A percentile compares a stretch with the other conserved stretches of the same genome.
Conservation (phyloP, 2,329 filamentous ascomycete species). For the Mycocentrospora acerina region DNA sequence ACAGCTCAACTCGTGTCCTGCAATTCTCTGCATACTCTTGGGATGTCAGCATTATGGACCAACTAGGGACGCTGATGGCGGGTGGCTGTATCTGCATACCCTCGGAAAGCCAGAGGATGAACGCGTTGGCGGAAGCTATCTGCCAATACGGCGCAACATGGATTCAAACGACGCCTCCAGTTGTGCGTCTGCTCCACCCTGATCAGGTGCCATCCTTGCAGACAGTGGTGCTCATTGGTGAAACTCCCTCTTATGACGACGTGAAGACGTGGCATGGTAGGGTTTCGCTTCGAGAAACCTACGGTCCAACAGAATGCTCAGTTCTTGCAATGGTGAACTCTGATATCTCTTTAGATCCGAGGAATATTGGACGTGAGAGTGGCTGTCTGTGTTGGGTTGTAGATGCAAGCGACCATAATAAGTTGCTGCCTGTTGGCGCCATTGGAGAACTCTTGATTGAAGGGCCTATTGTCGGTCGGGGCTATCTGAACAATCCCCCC, state of each 20-base stretch:
- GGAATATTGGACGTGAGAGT: conserved; percentile 1
- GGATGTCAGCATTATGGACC: conserved; percentile 57
- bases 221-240: too few relatives aligned
- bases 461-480: conserved; percentile 29
- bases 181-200: too few relatives aligned
- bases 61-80: conserved; percentile 56
- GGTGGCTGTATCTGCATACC: conserved; percentile 64
- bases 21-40: conserved; percentile 61
- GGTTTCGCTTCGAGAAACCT: too few relatives aligned
- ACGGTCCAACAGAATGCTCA: conserved; percentile 15
- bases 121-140: conserved; percentile 55
- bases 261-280: too few relatives aligned
- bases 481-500: conserved; percentile 44
- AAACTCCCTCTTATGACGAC: too few relatives aligned
- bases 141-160: conserved; percentile 49
- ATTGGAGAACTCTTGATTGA: conserved; percentile 40
- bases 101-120: conserved; percentile 50
- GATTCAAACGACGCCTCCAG: too few relatives aligned
- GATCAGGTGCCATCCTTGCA: too few relatives aligned
- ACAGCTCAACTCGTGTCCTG: conserved; percentile 36
- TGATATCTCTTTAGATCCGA: conserved; percentile 13
- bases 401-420: conserved; percentile 1
- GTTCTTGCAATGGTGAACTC: conserved; percentile 4
- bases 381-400: conserved; percentile 2
- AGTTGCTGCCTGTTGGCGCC: conserved; percentile 22